Evolutionary conservation across 2,329 filamentous ascomycete genomes (phyloP).

Genomic region (Pseudopyrenochaeta lycopersici): DNA sequence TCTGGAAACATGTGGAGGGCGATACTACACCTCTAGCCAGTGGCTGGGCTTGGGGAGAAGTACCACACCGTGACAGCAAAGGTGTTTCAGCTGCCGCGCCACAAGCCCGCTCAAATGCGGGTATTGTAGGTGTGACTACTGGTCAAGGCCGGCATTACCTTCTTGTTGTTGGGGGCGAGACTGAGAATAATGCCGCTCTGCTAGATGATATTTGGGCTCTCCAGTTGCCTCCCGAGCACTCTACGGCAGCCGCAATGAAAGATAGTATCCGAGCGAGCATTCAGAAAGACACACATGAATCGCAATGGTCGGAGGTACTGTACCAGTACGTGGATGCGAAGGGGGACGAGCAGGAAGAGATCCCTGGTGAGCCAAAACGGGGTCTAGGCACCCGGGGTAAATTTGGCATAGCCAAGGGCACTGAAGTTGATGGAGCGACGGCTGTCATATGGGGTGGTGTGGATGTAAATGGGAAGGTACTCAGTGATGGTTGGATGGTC

Average conservation of each 20-base stretch:
- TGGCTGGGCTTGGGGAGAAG: conserved; percentile 45
- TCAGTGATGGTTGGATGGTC: conserved; percentile 55
- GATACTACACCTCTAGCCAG: conserved; percentile 45
- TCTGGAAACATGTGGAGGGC: conserved; percentile 46
- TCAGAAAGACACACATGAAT: conserved; percentile 57
- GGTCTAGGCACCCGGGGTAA: conserved; percentile 53
- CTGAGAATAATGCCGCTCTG: conserved; percentile 27
- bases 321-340: conserved; percentile 57
- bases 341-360: conserved; percentile 54
- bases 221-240: conserved; percentile 59
- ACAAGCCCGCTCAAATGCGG: conserved; percentile 53
- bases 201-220: conserved; percentile 62
- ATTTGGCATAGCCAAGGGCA: conserved; percentile 51
- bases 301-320: conserved; percentile 61
- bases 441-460: conserved; percentile 65
- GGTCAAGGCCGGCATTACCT: conserved; percentile 64
- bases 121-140: conserved; percentile 58
- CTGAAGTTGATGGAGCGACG: conserved; percentile 57
- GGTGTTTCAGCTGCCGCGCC: conserved; percentile 39
- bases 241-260: conserved; percentile 60
- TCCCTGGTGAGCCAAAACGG: conserved; percentile 48
- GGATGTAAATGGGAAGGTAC: conserved; percentile 52
- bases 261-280: conserved; percentile 59
- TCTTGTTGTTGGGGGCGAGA: conserved; percentile 59
- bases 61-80: conserved; percentile 24